Evolutionary conservation across 2,329 filamentous ascomycete species (phyloP).

Genomic region (Hortaea werneckii): DNA sequence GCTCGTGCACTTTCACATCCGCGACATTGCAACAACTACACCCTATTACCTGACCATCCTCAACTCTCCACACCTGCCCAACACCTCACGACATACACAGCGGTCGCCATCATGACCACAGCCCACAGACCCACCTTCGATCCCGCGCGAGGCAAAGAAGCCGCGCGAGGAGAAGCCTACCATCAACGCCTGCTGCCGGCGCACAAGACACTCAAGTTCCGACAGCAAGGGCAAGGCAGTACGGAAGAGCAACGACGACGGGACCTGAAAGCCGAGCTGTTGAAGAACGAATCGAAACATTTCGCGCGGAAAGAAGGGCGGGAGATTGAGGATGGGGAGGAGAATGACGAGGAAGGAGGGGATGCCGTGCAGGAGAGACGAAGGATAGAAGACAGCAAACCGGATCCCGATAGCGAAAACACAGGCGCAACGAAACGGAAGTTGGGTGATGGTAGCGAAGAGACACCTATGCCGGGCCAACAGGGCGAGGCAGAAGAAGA

Average conservation of each 20-base stretch:
- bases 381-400: constrained; percentile 38
- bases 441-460: constrained; percentile 40
- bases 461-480: constrained; percentile 16
- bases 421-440: constrained; percentile 50
- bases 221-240: constrained; percentile 82
- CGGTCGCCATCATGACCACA: constrained; percentile 31
- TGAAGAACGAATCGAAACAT: constrained; percentile 79
- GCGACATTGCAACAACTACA: no score
- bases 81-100: background rate
- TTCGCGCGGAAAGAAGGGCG: constrained; percentile 73
- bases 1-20: no score
- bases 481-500: constrained; percentile 42
- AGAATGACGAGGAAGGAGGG: constrained; percentile 4
- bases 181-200: constrained; percentile 92
- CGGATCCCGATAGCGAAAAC: constrained; percentile 18
- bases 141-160: constrained; percentile 89
- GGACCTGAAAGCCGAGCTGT: constrained; percentile 81
- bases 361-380: constrained; percentile 18
- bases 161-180: constrained; percentile 83
- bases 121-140: constrained; percentile 89
- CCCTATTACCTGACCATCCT: no score
- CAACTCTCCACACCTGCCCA: no score
- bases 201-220: constrained; percentile 83
- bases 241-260: constrained; percentile 59
- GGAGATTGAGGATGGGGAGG: constrained; percentile 28